Conservation (phyloP, 2,329 filamentous ascomycete species). For the Cladosporium sp. region DNA sequence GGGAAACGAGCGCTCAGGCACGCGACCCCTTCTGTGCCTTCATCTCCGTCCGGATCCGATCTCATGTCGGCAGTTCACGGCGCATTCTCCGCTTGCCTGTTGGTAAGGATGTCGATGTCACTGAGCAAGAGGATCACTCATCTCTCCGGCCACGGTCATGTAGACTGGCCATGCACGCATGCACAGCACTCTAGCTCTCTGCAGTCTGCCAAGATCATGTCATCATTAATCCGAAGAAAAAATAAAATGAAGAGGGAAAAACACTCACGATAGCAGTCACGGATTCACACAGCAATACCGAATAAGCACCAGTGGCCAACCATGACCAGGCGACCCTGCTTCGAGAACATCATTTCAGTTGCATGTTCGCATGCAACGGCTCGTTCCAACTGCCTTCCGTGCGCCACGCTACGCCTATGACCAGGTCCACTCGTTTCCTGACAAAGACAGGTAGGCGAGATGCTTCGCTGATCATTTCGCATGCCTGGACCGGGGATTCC, state of each 20-base stretch:
- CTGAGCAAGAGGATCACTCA: not conserved
- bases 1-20: not conserved
- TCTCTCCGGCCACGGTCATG: not conserved
- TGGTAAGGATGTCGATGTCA: not conserved
- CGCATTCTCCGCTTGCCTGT: not conserved
- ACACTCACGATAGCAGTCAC: not conserved
- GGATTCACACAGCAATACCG: not conserved
- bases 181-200: not conserved
- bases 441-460: not conserved
- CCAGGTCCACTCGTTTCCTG: not conserved
- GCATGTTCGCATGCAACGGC: slow-evolving; percentile 9
- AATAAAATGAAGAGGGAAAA: not conserved
- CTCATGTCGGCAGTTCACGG: not conserved
- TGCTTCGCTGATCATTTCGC: not conserved
- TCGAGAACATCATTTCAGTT: slow-evolving; percentile 4
- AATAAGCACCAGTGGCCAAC: not conserved
- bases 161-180: not conserved
- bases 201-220: not conserved
- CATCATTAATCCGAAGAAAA: not conserved
- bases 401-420: not conserved
- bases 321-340: not conserved
- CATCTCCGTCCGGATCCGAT: not conserved
- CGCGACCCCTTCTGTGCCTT: slow-evolving; percentile 5
- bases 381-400: not conserved
- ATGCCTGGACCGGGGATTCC: not conserved